Conservation (phyloP, 208 protist species). For the Acanthamoeba healyi region DNA sequence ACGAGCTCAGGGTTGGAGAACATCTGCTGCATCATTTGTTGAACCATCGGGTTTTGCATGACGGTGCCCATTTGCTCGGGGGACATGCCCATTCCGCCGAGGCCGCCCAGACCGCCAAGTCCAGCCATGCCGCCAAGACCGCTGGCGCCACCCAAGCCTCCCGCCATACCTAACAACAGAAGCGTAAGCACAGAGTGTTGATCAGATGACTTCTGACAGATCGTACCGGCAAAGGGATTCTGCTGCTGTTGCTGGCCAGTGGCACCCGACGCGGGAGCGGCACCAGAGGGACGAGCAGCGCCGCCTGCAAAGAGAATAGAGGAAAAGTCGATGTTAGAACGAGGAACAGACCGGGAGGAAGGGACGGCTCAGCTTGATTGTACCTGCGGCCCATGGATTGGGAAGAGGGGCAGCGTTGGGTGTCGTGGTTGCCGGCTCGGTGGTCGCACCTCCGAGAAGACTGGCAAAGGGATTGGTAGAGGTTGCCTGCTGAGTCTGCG, state of each 20-base stretch:
- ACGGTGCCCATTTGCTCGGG: slow-evolving; percentile 65
- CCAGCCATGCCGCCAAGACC: slow-evolving; percentile 32
- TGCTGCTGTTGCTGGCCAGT: slow-evolving; percentile 33
- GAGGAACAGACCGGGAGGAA: too few relatives aligned
- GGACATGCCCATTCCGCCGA: slow-evolving; percentile 68
- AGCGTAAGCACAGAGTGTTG: too few relatives aligned
- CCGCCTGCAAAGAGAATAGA: background rate
- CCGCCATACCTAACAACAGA: background rate
- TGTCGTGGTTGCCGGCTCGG: slow-evolving; percentile 53
- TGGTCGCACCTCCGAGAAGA: slow-evolving; percentile 17
- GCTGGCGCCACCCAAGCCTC: background rate
- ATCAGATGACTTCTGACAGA: too few relatives aligned
- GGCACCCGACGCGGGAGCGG: background rate
- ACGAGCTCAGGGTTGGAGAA: slow-evolving; percentile 80
- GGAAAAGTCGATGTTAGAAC: too few relatives aligned
- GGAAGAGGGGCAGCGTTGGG: slow-evolving; percentile 80
- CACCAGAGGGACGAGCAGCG: background rate
- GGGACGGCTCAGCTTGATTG: too few relatives aligned
- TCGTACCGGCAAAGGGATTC: slow-evolving; percentile 53
- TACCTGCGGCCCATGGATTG: slow-evolving; percentile 80
- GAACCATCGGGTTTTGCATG: slow-evolving; percentile 81
- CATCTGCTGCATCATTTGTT: slow-evolving; percentile 80
- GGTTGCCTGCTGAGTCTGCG: slow-evolving; percentile 14
- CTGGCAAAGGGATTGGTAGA: slow-evolving; percentile 68
- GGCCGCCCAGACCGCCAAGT: slow-evolving; percentile 61